Conservation (phyloP, 2,329 filamentous ascomycete genomes). For the Proliferodiscus dingleyae region DNA sequence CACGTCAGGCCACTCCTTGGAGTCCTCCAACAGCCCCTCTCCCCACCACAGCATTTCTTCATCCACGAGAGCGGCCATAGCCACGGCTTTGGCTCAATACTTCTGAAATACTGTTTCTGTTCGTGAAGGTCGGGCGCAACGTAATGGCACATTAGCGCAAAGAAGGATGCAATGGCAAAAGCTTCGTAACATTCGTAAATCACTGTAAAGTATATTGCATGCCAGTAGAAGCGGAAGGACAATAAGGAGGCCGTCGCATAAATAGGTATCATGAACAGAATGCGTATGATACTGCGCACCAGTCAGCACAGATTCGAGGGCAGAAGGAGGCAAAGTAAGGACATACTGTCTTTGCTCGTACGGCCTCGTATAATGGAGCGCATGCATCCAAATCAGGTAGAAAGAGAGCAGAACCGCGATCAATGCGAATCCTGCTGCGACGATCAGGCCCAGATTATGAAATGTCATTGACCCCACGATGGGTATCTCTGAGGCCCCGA, state of each 20-base stretch:
- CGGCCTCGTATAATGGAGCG: slow-evolving; percentile 55
- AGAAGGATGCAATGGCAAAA: slow-evolving; percentile 83
- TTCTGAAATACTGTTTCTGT: slow-evolving; percentile 77
- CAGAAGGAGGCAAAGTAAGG: not conserved
- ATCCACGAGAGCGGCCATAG: slow-evolving; percentile 67
- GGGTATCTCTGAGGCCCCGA: slow-evolving; percentile 37
- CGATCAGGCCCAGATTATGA: slow-evolving; percentile 49
- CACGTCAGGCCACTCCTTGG: slow-evolving; percentile 78
- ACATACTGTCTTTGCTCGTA: slow-evolving; percentile 52
- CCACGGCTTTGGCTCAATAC: slow-evolving; percentile 66
- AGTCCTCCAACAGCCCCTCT: slow-evolving; percentile 65
- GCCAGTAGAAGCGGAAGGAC: slow-evolving; percentile 67
- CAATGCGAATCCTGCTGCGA: slow-evolving; percentile 44
- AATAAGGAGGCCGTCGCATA: slow-evolving; percentile 73
- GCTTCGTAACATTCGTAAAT: slow-evolving; percentile 84
- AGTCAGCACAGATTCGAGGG: slow-evolving; percentile 8
- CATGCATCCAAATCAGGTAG: slow-evolving; percentile 55
- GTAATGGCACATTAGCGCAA: slow-evolving; percentile 76
- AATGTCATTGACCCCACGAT: slow-evolving; percentile 48
- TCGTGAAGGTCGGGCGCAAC: slow-evolving; percentile 70
- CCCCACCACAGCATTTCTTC: slow-evolving; percentile 64
- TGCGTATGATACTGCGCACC: slow-evolving; percentile 70
- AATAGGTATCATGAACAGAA: slow-evolving; percentile 82
- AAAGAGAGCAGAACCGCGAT: slow-evolving; percentile 49
- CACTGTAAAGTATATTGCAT: slow-evolving; percentile 77